These are phyloP conservation scores for Thuidium tamariscinum DNA, from an alignment of 225 moss, liverwort and hornwort genomes.

Conservation along the genomic window DNA sequence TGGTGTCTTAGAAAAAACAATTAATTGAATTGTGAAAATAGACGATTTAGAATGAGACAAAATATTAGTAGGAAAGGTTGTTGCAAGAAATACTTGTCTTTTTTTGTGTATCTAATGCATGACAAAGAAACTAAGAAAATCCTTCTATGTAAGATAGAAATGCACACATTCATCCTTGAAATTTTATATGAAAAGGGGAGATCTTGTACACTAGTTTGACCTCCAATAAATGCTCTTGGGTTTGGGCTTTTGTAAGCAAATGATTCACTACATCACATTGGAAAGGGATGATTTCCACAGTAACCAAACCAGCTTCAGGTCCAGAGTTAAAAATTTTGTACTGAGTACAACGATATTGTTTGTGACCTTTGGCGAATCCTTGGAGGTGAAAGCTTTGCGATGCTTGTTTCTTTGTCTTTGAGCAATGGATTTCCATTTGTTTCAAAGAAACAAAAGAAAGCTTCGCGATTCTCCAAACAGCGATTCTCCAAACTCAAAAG, in stretches of 20 bases:
- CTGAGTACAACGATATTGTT: too few species aligned
- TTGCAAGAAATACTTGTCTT: too few species aligned
- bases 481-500: not conserved
- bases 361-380: too few species aligned
- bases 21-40: accelerated
- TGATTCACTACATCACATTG: not conserved
- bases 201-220: not conserved
- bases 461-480: not conserved
- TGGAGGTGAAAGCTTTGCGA: not conserved
- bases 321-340: not conserved
- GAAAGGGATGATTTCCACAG: too few species aligned
- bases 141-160: too few species aligned
- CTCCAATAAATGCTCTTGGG: accelerated
- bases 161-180: too few species aligned
- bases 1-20: not conserved
- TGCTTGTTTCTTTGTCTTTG: too few species aligned
- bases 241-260: not conserved
- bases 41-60: accelerated
- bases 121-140: too few species aligned
- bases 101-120: too few species aligned
- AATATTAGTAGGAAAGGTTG: not conserved
- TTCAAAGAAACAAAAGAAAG: too few species aligned
- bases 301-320: accelerated
- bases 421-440: too few species aligned
- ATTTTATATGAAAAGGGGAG: too few species aligned